Evolutionary conservation across 208 protist genomes (phyloP).

Genomic region (Trypanosoma melophagium): DNA sequence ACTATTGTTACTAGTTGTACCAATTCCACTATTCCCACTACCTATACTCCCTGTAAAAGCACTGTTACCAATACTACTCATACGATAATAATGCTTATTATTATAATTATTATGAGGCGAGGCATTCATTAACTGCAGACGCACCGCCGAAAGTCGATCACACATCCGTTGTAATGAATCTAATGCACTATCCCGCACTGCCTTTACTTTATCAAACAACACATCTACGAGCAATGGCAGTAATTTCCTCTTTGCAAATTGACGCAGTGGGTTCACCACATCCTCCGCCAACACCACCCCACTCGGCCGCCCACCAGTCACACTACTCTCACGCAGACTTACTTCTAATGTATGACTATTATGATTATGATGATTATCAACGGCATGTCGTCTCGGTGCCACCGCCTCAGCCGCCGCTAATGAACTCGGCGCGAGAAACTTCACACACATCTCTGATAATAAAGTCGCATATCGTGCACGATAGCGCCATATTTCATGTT

Average conservation of each 20-base stretch:
- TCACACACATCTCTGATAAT: constrained; percentile 58
- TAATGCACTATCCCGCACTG: constrained; percentile 68
- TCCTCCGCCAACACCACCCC: constrained; percentile 20
- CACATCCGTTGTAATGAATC: constrained; percentile 51
- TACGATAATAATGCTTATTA: neutral
- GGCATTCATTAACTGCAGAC: constrained; percentile 8
- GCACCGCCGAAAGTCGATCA: constrained; percentile 19
- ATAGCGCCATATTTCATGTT: constrained; percentile 77
- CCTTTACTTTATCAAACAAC: constrained; percentile 82
- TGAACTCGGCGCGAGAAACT: constrained; percentile 41
- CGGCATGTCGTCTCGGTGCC: neutral
- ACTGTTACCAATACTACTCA: neutral
- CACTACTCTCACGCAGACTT: constrained; percentile 15
- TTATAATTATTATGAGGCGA: neutral
- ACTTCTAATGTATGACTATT: constrained; percentile 12
- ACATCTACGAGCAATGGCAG: constrained; percentile 64
- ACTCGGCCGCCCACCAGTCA: constrained; percentile 3
- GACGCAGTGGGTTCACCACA: constrained; percentile 40
- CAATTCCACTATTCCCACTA: neutral
- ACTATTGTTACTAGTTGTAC: neutral
- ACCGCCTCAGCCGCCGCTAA: constrained; percentile 13
- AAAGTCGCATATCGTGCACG: constrained; percentile 61
- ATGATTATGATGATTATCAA: neutral
- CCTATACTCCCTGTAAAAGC: constrained; percentile 3
- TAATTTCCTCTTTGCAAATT: constrained; percentile 62